A percentile compares a stretch with the other conserved stretches of the same genome.
Evolutionary conservation across 2,329 filamentous ascomycete species (phyloP).

Genomic region (Talaromyces funiculosus): DNA sequence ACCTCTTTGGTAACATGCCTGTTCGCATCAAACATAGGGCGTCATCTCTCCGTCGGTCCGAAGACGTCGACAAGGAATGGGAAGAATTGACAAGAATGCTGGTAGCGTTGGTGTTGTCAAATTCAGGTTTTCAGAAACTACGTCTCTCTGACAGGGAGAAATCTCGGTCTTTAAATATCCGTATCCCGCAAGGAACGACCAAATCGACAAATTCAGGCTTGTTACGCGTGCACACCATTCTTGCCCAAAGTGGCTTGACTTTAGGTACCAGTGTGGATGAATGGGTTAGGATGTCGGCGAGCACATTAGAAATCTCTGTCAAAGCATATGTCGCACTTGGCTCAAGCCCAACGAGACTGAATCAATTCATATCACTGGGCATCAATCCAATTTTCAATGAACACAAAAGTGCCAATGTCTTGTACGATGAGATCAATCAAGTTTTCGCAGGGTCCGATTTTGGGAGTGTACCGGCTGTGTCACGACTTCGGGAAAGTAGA

Average conservation of each 20-base stretch:
- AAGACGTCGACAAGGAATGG: slow-evolving; percentile 60
- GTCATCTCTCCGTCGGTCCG: slow-evolving; percentile 45
- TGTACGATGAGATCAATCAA: slow-evolving; percentile 74
- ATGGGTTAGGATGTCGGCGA: slow-evolving; percentile 69
- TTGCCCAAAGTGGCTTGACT: slow-evolving; percentile 62
- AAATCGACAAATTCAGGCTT: slow-evolving; percentile 27
- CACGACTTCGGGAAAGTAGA: slow-evolving; percentile 42
- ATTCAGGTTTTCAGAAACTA: slow-evolving; percentile 54
- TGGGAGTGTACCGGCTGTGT: slow-evolving; percentile 45
- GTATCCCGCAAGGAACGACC: slow-evolving; percentile 10
- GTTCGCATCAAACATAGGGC: slow-evolving; percentile 79
- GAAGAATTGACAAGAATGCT: slow-evolving; percentile 55
- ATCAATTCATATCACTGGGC: slow-evolving; percentile 79
- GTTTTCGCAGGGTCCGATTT: slow-evolving; percentile 74
- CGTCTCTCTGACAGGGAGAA: slow-evolving; percentile 51
- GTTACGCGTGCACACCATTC: slow-evolving; percentile 33
- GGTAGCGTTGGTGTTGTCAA: slow-evolving; percentile 64
- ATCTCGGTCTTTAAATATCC: slow-evolving; percentile 32
- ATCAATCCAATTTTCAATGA: slow-evolving; percentile 56
- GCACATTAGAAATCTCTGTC: slow-evolving; percentile 56
- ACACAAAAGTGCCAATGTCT: slow-evolving; percentile 53
- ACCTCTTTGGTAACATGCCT: slow-evolving; percentile 85
- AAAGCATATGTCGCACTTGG: slow-evolving; percentile 65
- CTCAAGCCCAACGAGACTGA: slow-evolving; percentile 64
- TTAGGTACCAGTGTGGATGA: slow-evolving; percentile 46